Base-by-base conservation (phyloP, 1,284 basidiomycete genomes). In the Ustilago hordei region DNA sequence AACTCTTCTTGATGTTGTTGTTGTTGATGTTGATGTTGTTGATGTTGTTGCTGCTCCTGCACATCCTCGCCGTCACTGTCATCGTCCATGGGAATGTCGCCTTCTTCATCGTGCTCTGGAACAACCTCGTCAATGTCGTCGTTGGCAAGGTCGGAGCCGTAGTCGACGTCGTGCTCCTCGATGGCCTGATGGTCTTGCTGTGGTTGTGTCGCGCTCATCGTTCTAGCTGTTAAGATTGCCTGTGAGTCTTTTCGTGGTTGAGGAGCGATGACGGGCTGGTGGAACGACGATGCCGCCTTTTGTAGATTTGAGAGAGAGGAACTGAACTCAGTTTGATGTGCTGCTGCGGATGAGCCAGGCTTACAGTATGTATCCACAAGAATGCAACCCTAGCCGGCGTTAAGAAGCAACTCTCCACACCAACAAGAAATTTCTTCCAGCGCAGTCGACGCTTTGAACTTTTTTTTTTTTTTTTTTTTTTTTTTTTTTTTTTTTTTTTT, bases 111-210 rank as follows among this genome's bases (percentile, higher is more conserved):
- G 48, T 69, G 69, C 15, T 79, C 80, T 2, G 76, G 67, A 4
- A 80, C 77, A 11, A 79, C 75, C 47, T 77, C 75, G 8, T 72
- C 62, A 41, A 77, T 69, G 35, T 79, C 76, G 19, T 75, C 72
- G 55, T 66, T 64, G 41, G 69, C 60, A 23, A 82, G 59, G n/a
- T 69, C 68, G 28, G 69, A 69, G 32, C 61, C 71, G 50, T 73
- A 74, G 43, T 78, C 78, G 4, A 75, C 65, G 3, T 74, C 62
- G 52, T 80, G 75, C n/a, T 43, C 78, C 35, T 76, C 72, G 54
- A 38, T 47, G 15, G 56, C 64, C 31, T 67, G 56, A 17, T 39
- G 56, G 47, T 68, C 39, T 39, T 73, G 52, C 7, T 57, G 56
- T 8, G 70, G 65, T 58, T 73, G 70, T 48, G 61, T 45, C 3